A percentile compares a stretch with the other conserved stretches of the same genome.
phyloP scores from a whole-genome alignment of 2,329 filamentous ascomycete genomes.

The Malbranchea cinnamomea region DNA sequence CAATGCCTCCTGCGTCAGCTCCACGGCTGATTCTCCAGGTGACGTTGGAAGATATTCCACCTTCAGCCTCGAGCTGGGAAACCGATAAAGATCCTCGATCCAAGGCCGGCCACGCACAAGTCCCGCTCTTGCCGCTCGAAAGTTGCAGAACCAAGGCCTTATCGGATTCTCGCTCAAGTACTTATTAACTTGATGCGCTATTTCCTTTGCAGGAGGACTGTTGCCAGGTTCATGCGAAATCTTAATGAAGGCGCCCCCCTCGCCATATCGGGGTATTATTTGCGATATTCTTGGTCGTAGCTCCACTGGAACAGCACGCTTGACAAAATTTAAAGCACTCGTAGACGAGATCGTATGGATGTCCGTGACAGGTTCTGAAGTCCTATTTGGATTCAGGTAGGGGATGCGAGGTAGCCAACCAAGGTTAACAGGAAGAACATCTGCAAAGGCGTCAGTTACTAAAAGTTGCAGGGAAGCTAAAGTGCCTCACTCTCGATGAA shows the following conservation, averaged over 20 bases:
- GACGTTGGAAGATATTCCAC: conserved; percentile 70
- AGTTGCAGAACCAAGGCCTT: conserved; percentile 81
- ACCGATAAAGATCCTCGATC: conserved; percentile 80
- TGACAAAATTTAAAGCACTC: too few species aligned
- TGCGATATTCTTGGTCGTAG: conserved; percentile 58
- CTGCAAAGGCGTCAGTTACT: conserved; percentile 27
- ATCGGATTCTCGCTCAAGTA: conserved; percentile 56
- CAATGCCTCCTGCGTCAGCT: conserved; percentile 71
- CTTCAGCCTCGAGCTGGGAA: conserved; percentile 59
- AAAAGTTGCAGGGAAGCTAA: background rate
- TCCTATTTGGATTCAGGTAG: conserved; percentile 29
- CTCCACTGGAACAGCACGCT: conserved; percentile 47
- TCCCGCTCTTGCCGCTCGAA: conserved; percentile 53
- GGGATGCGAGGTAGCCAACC: conserved; percentile 45
- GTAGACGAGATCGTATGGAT: too few species aligned
- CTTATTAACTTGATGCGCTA: conserved; percentile 46
- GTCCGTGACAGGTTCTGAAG: conserved; percentile 39
- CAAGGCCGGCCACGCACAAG: conserved; percentile 75
- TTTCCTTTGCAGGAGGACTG: conserved; percentile 35
- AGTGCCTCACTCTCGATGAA: conserved; percentile 67
- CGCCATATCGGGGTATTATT: conserved; percentile 70
- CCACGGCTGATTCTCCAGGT: conserved; percentile 55
- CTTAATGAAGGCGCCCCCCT: conserved; percentile 88
- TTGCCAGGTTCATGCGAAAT: conserved; percentile 44
- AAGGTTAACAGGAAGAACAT: conserved; percentile 71